Conservation (phyloP, 1,284 basidiomycete species). For the Ceratobasidium sp. region DNA sequence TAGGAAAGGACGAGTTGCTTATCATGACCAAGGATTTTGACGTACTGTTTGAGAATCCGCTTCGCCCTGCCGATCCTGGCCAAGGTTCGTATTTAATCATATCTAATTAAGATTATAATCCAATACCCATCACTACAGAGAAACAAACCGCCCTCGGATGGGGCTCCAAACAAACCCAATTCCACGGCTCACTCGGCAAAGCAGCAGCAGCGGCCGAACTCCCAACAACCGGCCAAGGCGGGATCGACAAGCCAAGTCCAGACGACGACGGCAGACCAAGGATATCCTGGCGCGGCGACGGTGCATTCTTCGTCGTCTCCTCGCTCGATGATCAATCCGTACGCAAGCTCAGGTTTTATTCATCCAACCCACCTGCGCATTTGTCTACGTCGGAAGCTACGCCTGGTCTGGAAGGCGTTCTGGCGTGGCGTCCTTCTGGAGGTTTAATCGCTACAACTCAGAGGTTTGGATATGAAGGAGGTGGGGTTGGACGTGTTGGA, state of each 20-base stretch:
- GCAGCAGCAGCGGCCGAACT: constrained; percentile 74
- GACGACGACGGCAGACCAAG: constrained; percentile 82
- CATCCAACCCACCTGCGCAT: constrained; percentile 75
- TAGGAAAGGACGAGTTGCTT: constrained; percentile 85
- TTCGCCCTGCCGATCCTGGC: constrained; percentile 86
- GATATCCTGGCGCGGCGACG: constrained; percentile 95
- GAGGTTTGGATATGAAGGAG: constrained; percentile 81
- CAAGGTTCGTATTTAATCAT: constrained; percentile 69
- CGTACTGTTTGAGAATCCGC: constrained; percentile 82
- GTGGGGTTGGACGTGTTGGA: constrained; percentile 75
- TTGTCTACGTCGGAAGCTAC: constrained; percentile 90
- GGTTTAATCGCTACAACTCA: constrained; percentile 88
- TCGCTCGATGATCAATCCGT: constrained; percentile 64
- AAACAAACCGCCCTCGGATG: constrained; percentile 96
- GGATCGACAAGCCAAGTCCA: constrained; percentile 64
- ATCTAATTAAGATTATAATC: neutral
- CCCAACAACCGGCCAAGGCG: constrained; percentile 62
- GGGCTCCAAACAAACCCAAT: constrained; percentile 98
- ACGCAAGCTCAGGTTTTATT: constrained; percentile 46
- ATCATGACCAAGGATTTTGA: constrained; percentile 93
- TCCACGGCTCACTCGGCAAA: constrained; percentile 97
- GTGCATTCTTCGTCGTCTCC: constrained; percentile 89
- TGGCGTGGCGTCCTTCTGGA: constrained; percentile 93
- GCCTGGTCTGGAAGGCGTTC: constrained; percentile 82
- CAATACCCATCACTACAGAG: constrained; percentile 64